phyloP scores from a whole-genome alignment of 1,284 basidiomycete species.

The Stereum hirsutum region DNA sequence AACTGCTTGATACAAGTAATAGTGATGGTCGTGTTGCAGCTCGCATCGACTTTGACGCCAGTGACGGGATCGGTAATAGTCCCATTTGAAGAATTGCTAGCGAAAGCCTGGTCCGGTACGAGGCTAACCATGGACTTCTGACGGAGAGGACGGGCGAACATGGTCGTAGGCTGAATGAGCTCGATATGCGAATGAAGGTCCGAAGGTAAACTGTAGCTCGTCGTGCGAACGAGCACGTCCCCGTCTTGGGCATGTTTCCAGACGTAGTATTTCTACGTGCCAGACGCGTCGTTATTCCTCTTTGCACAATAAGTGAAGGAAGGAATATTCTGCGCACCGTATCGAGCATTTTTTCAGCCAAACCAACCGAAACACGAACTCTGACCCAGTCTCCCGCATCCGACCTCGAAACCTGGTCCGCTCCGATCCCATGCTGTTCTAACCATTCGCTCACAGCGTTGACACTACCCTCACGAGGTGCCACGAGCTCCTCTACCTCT shows the following conservation, averaged over 20 bases:
- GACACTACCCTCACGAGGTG: constrained; percentile 45
- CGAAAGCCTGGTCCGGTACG: constrained; percentile 1
- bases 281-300: background rate
- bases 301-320: background rate
- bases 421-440: constrained; percentile 38
- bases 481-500: constrained; percentile 48
- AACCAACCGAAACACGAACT: constrained; percentile 43
- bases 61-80: constrained; percentile 17
- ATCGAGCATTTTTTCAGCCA: constrained; percentile 48
- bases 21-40: constrained; percentile 14
- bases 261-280: constrained; percentile 18
- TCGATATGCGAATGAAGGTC: constrained; percentile 56
- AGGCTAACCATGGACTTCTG: constrained; percentile 29
- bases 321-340: constrained; percentile 3
- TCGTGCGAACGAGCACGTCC: constrained; percentile 53
- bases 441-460: constrained; percentile 42
- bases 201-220: constrained; percentile 57
- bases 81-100: background rate
- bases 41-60: constrained; percentile 33
- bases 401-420: constrained; percentile 38
- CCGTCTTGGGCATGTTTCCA: constrained; percentile 48
- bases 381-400: constrained; percentile 64
- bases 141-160: constrained; percentile 57
- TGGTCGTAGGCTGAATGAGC: constrained; percentile 66
- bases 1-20: constrained; percentile 36